Evolutionary conservation across 1,284 basidiomycete genomes (phyloP), one percentile per base, ranked within the genome.

Genomic region (Pterula multifida): DNA sequence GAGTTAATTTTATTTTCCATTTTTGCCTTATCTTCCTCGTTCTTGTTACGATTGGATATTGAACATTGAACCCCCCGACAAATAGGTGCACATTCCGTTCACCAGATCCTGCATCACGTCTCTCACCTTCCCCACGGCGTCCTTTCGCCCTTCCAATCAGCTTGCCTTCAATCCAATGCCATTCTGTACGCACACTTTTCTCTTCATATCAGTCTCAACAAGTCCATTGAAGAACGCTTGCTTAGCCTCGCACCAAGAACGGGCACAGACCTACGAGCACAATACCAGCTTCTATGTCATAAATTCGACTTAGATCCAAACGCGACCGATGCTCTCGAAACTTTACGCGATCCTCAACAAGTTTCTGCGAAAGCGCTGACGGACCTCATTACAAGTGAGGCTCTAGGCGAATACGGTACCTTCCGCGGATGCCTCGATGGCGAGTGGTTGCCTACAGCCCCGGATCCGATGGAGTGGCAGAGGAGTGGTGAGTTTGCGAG

Each of bases 21-120:
- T n/a, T n/a, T n/a, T n/a, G n/a, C n/a, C n/a, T n/a, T n/a, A n/a
- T n/a, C n/a, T n/a, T n/a, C n/a, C n/a, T n/a, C n/a, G n/a, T n/a
- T n/a, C n/a, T n/a, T n/a, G n/a, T n/a, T n/a, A n/a, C n/a, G n/a
- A n/a, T n/a, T n/a, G n/a, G n/a, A n/a, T n/a, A n/a, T n/a, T n/a
- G n/a, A n/a, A n/a, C n/a, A n/a, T n/a, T n/a, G n/a, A n/a, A n/a
- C n/a, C n/a, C n/a, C n/a, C n/a, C n/a, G n/a, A n/a, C n/a, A n/a
- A n/a, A n/a, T 53, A 80, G 81, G 82, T 4, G 84, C 77, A 1
- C 83, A 89, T 63, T 78, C 86, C 0, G 78, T 85, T 0, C 84
- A 87, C 56, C 82, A 88, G 61, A 62, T 86, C 4, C 66, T 89
- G 3, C 83, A 87, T 52, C 76, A 79, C 55, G 81, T 74, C 19